phyloP scores from a whole-genome alignment of 495 filamentous ascomycete species.

The Thermothielavioides terrestris region DNA sequence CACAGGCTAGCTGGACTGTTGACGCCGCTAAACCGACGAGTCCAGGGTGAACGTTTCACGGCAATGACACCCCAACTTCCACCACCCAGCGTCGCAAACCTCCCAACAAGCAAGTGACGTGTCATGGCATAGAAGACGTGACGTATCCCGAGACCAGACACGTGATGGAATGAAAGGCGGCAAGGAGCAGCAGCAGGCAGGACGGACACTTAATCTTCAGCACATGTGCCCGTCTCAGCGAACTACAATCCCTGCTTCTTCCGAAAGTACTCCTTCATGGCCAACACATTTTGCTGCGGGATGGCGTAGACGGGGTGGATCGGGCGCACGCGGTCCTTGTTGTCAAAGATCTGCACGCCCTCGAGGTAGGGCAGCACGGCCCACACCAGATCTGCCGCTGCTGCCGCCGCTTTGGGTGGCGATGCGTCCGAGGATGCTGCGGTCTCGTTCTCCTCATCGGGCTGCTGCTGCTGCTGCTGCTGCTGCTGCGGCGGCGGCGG shows the following conservation, averaged over 20 bases:
- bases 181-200: too few species aligned
- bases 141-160: too few species aligned
- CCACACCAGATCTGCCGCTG: slow-evolving; percentile 43
- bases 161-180: too few species aligned
- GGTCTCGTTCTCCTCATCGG: background rate
- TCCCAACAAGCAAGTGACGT: too few species aligned
- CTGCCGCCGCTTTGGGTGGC: background rate
- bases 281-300: slow-evolving; percentile 58
- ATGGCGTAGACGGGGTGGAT: slow-evolving; percentile 84
- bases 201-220: slow-evolving; percentile 1
- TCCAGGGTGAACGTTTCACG: too few species aligned
- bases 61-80: too few species aligned
- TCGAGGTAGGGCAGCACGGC: slow-evolving; percentile 41
- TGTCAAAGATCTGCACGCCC: slow-evolving; percentile 42
- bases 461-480: slow-evolving; percentile 2
- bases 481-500: too few species aligned
- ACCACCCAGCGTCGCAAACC: background rate
- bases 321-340: slow-evolving; percentile 43
- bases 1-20: too few species aligned
- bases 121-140: too few species aligned
- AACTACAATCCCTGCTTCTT: slow-evolving; percentile 43
- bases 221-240: too few species aligned
- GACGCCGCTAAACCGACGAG: too few species aligned
- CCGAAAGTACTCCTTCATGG: slow-evolving; percentile 55
- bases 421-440: background rate